Evolutionary conservation across 495 filamentous ascomycete species (phyloP).

Genomic region (Xylaria nigripes): DNA sequence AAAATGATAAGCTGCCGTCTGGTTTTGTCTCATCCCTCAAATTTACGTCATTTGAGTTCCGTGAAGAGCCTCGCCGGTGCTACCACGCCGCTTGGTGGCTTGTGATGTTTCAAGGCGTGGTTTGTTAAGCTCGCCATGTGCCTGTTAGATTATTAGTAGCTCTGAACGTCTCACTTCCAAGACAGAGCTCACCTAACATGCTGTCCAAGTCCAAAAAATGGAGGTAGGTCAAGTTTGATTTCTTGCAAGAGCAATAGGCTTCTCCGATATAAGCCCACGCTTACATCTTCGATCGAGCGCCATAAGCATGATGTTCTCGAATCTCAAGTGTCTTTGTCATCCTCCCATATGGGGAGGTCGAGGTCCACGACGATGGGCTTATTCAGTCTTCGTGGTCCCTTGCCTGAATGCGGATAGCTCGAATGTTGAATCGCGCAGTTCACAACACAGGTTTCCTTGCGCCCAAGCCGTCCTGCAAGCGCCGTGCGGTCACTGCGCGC

Average conservation of each 20-base stretch:
- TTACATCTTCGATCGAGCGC: background rate
- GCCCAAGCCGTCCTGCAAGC: conserved; percentile 35
- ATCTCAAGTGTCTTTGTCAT: conserved; percentile 1
- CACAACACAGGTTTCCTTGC: conserved; percentile 66
- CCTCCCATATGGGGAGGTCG: conserved; percentile 54
- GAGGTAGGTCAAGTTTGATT: background rate
- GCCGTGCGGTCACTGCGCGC: conserved; percentile 34
- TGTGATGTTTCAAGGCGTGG: background rate
- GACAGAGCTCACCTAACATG: background rate
- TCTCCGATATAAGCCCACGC: background rate
- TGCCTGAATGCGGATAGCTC: conserved; percentile 52
- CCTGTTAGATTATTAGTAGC: background rate
- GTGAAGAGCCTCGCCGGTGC: conserved; percentile 5
- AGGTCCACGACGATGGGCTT: conserved; percentile 74
- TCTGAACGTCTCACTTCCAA: background rate
- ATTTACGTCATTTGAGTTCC: background rate
- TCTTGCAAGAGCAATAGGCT: background rate
- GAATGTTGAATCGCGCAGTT: conserved; percentile 67
- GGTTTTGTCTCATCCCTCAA: background rate
- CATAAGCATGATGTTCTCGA: background rate
- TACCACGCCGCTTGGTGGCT: conserved; percentile 13
- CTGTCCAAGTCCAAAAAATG: background rate
- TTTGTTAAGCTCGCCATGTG: background rate
- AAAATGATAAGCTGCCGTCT: background rate
- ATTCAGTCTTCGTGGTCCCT: conserved; percentile 51